Conservation (phyloP, 2,329 filamentous ascomycete genomes). For the Penicillium sclerotiorum region DNA sequence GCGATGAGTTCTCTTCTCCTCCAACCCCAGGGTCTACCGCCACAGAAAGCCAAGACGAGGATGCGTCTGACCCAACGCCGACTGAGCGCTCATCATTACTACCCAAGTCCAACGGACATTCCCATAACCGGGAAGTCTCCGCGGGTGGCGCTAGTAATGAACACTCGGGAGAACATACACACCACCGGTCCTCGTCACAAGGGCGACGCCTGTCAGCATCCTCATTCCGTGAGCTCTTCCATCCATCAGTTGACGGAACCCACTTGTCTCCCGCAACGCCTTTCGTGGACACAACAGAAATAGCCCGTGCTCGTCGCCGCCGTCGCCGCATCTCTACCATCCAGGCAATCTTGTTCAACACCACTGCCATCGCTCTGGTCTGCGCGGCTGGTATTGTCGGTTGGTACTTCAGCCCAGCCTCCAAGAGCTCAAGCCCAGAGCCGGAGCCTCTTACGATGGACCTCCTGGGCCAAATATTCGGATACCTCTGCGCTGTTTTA, state of each 20-base stretch:
- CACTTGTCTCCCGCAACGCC: constrained; percentile 83
- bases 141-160: not conserved
- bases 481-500: constrained; percentile 84
- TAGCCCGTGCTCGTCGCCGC: constrained; percentile 21
- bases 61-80: constrained; percentile 20
- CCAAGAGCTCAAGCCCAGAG: constrained; percentile 21
- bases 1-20: constrained; percentile 31
- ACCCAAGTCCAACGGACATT: constrained; percentile 21
- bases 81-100: constrained; percentile 37
- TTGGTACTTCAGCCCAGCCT: constrained; percentile 72
- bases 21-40: constrained; percentile 15
- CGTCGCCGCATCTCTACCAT: constrained; percentile 40
- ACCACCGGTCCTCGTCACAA: constrained; percentile 10
- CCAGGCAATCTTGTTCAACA: constrained; percentile 68
- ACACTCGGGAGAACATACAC: constrained; percentile 7
- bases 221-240: constrained; percentile 51
- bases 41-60: constrained; percentile 19
- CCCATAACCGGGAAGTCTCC: constrained; percentile 11
- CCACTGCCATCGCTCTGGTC: constrained; percentile 75
- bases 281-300: constrained; percentile 59
- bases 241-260: constrained; percentile 60
- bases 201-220: constrained; percentile 30
- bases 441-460: constrained; percentile 64
- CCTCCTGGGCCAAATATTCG: constrained; percentile 82
- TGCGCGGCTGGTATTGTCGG: constrained; percentile 80